Base-by-base conservation (phyloP, 2,329 filamentous ascomycete species). In the Coniochaeta pulveracea region DNA sequence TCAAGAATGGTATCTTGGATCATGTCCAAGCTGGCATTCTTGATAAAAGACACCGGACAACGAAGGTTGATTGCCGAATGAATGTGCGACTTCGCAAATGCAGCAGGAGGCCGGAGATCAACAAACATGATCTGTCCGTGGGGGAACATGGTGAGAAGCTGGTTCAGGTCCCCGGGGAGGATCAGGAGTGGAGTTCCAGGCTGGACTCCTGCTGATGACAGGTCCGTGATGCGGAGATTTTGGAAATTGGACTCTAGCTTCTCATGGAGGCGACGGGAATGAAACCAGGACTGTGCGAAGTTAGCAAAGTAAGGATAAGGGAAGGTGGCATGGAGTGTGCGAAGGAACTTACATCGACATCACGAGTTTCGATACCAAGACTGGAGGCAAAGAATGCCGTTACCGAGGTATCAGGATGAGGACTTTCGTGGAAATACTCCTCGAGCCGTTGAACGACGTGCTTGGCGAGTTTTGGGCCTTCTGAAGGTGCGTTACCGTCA, bases 331-430 rank as follows among this genome's bases (percentile, higher is more conserved):
- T n/a, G n/a, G n/a, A n/a, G n/a, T n/a, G n/a, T n/a, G n/a, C n/a
- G n/a, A n/a, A n/a, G n/a, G n/a, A 9, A 50, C 56, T 50, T 34
- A 68, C 58, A 36, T 69, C 59, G 18, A 74, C 57, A 40, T 72
- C 64, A 30, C 55, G 51, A 3, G 60, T 57, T 35, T 72, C 66
- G 16, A 70, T 61, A 10, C 65, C 64, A 3, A 72, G 49, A 25
- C 65, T 72, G 1, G 69, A 72, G 8, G 69, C 67, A 26, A 72
- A 53, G 44, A 70, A 66, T 25, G 67, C 66, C 22, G 62, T 63
- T 25, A 69, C 60, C 1, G 60, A 63, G 29, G 67, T 56, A 26
- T 57, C 68, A 3, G 69, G 69, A 2, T 60, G 47, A 2, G 64
- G 55, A 18, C 69, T 57, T 6, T 52, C 51, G 17, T 61, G 56